phyloP scores from a whole-genome alignment of 148 eudicot species.

The Limonium bicolor region DNA sequence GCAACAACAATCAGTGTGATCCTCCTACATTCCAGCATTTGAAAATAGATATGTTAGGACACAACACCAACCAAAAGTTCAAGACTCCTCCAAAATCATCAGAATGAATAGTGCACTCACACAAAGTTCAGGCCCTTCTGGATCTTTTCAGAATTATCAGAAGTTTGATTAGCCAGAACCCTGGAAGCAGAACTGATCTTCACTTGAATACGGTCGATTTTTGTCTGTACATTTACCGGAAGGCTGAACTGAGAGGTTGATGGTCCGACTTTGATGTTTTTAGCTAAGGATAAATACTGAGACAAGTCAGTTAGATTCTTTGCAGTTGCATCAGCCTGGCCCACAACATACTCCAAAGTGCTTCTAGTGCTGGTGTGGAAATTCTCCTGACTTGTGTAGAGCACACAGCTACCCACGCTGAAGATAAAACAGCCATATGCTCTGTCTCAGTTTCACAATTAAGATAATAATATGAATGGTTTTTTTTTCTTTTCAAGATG shows the following conservation, averaged over 20 bases:
- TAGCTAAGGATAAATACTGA: conserved; percentile 40
- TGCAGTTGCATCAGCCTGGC: conserved; percentile 47
- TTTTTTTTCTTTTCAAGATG: no score
- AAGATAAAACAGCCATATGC: no score
- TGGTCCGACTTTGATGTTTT: conserved; percentile 27
- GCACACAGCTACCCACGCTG: conserved; percentile 61
- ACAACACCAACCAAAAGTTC: not conserved
- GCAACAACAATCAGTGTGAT: conserved; percentile 49
- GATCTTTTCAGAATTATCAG: conserved; percentile 36
- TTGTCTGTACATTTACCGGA: conserved; percentile 32
- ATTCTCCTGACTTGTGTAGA: conserved; percentile 80
- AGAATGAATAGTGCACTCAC: conserved; percentile 30
- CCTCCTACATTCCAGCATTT: conserved; percentile 36
- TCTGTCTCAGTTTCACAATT: no score
- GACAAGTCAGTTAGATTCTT: conserved; percentile 51
- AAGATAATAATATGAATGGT: no score
- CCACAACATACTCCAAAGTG: conserved; percentile 48
- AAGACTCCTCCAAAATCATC: not conserved
- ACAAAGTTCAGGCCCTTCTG: conserved; percentile 27
- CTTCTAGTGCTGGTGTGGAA: conserved; percentile 42
- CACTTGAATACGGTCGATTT: conserved; percentile 34
- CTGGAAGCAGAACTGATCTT: conserved; percentile 30
- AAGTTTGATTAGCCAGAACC: conserved; percentile 35
- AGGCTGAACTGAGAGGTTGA: conserved; percentile 34
- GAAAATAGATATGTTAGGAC: no score